phyloP scores from a whole-genome alignment of 1,284 basidiomycete species.

The Rhizoctonia solani region DNA sequence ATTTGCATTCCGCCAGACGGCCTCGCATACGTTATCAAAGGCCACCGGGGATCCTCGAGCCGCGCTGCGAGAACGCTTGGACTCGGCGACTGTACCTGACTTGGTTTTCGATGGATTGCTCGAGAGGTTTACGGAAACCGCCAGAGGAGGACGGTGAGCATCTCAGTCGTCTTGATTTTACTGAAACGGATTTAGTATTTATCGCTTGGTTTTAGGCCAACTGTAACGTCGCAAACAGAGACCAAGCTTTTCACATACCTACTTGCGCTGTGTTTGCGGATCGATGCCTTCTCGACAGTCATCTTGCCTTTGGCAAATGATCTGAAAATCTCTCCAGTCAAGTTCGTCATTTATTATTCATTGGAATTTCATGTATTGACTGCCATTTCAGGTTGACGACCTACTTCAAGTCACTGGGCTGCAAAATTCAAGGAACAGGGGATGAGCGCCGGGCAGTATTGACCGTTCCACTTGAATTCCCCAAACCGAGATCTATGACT shows the following conservation, averaged over 20 bases:
- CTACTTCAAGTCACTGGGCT: slow-evolving; percentile 31
- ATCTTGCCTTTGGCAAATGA: slow-evolving; percentile 8
- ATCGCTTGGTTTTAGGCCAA: slow-evolving; percentile 52
- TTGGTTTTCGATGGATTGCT: slow-evolving; percentile 74
- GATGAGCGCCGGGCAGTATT: slow-evolving; percentile 27
- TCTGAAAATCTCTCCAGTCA: slow-evolving; percentile 10
- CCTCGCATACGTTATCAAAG: slow-evolving; percentile 54
- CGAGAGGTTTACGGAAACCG: slow-evolving; percentile 76
- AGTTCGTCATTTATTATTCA: background rate
- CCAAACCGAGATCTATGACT: background rate
- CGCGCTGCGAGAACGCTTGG: slow-evolving; percentile 59
- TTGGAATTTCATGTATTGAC: background rate
- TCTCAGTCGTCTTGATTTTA: slow-evolving; percentile 40
- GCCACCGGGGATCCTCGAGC: slow-evolving; percentile 41
- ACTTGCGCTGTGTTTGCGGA: slow-evolving; percentile 75
- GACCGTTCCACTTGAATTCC: slow-evolving; percentile 11
- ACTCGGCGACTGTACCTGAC: slow-evolving; percentile 55
- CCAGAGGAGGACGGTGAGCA: slow-evolving; percentile 64
- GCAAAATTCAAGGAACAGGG: slow-evolving; percentile 27
- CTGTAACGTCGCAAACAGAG: slow-evolving; percentile 69
- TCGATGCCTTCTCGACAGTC: slow-evolving; percentile 71
- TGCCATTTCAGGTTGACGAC: background rate
- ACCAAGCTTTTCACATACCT: slow-evolving; percentile 75
- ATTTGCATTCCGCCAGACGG: slow-evolving; percentile 64
- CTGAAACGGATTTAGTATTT: background rate